phyloP scores from a whole-genome alignment of 2,329 filamentous ascomycete species.

The Claviceps pazoutovae region DNA sequence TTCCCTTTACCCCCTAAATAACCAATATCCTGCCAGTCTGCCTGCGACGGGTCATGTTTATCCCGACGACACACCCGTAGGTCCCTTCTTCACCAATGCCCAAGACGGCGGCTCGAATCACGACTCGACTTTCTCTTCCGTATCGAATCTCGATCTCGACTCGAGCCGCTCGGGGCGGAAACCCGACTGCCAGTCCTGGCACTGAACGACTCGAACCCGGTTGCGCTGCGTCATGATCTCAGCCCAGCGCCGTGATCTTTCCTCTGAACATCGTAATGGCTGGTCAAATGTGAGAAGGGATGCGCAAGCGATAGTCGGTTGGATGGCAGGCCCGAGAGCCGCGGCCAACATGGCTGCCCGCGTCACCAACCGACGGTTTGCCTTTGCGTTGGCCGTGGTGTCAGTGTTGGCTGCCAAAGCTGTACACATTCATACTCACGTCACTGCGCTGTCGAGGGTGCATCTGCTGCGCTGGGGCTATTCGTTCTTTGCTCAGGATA shows the following conservation, averaged over 20 bases:
- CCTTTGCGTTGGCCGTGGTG: constrained; percentile 16
- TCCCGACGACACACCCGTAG: too few relatives aligned
- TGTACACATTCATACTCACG: constrained; percentile 17
- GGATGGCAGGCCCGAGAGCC: neutral
- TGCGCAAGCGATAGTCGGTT: neutral
- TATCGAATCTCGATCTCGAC: neutral
- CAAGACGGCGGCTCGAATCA: neutral
- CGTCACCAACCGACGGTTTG: constrained; percentile 15
- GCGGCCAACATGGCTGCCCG: constrained; percentile 4
- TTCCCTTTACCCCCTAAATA: too few relatives aligned
- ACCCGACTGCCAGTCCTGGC: neutral
- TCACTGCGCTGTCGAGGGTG: constrained; percentile 13
- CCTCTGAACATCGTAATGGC: neutral
- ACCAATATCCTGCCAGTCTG: too few relatives aligned
- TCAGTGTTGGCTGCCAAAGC: constrained; percentile 16
- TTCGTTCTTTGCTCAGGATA: constrained; percentile 21
- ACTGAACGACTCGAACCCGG: neutral
- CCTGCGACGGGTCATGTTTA: too few relatives aligned
- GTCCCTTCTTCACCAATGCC: too few relatives aligned
- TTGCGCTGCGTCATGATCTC: neutral
- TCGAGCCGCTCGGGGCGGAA: neutral
- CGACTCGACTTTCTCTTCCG: neutral
- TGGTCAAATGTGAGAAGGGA: neutral
- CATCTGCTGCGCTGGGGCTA: constrained; percentile 17
- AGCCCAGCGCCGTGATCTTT: neutral